These are phyloP conservation scores for Carex arenaria DNA, from an alignment of 202 grass and related monocot species.

Conservation along the genomic window DNA sequence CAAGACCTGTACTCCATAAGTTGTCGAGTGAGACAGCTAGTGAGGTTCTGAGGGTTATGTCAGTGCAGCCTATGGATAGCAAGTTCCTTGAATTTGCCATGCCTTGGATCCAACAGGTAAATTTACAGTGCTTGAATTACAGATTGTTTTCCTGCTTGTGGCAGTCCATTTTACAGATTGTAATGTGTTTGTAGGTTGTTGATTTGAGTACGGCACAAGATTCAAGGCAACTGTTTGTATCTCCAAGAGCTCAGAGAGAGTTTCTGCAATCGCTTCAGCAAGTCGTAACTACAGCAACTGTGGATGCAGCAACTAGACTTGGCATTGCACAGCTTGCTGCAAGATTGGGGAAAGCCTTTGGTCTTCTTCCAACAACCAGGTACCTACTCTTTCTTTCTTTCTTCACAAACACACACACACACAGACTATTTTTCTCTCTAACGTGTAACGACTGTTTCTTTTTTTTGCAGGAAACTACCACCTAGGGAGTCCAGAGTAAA, in stretches of 20 bases:
- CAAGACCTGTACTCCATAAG: conserved; percentile 75
- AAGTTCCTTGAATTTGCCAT: conserved; percentile 51
- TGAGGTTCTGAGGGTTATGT: conserved; percentile 57
- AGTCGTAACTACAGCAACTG: conserved; percentile 36
- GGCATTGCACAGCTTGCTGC: conserved; percentile 51
- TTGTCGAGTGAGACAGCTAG: conserved; percentile 61
- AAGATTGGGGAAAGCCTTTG: conserved; percentile 64
- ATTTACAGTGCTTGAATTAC: neutral
- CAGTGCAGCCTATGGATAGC: conserved; percentile 47
- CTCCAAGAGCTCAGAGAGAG: conserved; percentile 65
- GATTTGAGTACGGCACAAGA: conserved; percentile 72
- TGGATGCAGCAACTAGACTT: conserved; percentile 47
- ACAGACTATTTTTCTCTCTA: conserved; percentile 7
- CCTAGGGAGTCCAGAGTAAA: conserved; percentile 35
- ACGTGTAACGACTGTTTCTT: neutral
- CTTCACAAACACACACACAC: neutral
- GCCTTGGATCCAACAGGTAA: conserved; percentile 90
- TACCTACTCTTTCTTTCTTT: conserved; percentile 20
- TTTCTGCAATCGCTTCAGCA: conserved; percentile 65
- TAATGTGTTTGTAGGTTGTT: conserved; percentile 39
- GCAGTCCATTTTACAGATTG: too few species aligned
- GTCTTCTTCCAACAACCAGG: conserved; percentile 57
- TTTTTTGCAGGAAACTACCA: conserved; percentile 52
- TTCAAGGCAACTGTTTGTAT: conserved; percentile 61
- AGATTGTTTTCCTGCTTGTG: neutral